Evolutionary conservation across 345 rosid species (phyloP), one percentile per base, ranked within the genome.

Genomic region (Linum lewisii): DNA sequence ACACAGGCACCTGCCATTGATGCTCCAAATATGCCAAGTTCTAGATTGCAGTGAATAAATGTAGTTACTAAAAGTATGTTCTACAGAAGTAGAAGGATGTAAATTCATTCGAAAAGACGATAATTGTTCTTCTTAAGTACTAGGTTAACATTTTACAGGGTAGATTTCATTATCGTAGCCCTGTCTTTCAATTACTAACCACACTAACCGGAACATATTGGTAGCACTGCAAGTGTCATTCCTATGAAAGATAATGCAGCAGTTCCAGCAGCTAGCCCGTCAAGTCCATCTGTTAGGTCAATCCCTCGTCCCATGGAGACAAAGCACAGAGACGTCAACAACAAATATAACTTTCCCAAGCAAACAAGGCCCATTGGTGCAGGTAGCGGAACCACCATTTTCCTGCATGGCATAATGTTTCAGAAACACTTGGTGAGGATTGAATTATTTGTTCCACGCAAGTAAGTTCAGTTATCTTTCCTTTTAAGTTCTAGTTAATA

Each of bases 1-100:
- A 84, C 77, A 77, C 95, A 86, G 58, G 95, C 90, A 74, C 95
- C 98, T 2, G 95, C 96, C 98, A 92, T 88, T 3, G 96, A 81
- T 61, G 93, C 80, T 73, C 96, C 98, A 67, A 92, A 92, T 77
- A 88, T 59, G 45, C 90, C 79, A 42, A 92, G 84, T 63, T 84
- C 98, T 92, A 73, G 34, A 70, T 68, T 16, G 61, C 51, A 65
- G 62, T 51, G n/a, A 38, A 60, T 58, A 58, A 11, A 6, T 49
- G 54, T 42, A 53, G 36, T 70, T 61, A 66, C 64, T 29, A 57
- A 25, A 1, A 23, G 56, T 20, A 52, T 20, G 34, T 29, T 29
- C 34, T 29, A 29, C 34, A 29, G 34, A 8, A 29, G 7, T 29
- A 29, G 7, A 29, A 29, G 34, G 34, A 29, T 29, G 7, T 29